Evolutionary conservation across 78 protist species (phyloP).

Genomic region (Salpingoeca rosetta): DNA sequence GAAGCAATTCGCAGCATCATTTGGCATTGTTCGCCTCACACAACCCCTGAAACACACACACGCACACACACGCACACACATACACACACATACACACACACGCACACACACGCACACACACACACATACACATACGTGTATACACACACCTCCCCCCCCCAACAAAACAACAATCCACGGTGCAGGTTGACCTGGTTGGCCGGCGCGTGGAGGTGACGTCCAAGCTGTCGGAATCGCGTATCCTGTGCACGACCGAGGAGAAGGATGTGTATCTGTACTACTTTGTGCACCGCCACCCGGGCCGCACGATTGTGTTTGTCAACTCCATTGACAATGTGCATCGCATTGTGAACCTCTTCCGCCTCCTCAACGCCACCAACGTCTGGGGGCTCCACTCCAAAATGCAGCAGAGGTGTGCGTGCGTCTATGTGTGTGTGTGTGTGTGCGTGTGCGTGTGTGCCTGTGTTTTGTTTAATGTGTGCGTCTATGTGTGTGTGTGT

Average conservation of each 20-base stretch:
- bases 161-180: too few relatives aligned
- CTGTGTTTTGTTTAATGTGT: not conserved
- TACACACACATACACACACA: too few relatives aligned
- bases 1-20: too few relatives aligned
- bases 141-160: too few relatives aligned
- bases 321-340: slow-evolving; percentile 39
- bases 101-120: too few relatives aligned
- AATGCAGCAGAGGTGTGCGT: slow-evolving; percentile 42
- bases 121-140: too few relatives aligned
- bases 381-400: slow-evolving; percentile 43
- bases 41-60: too few relatives aligned
- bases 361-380: too few relatives aligned
- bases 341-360: slow-evolving; percentile 25
- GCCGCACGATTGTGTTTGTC: slow-evolving; percentile 50
- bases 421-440: not conserved
- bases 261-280: slow-evolving; percentile 27
- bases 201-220: too few relatives aligned
- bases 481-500: not conserved
- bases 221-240: not conserved
- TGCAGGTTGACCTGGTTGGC: too few relatives aligned
- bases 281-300: slow-evolving; percentile 17
- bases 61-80: too few relatives aligned
- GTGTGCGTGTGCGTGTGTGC: not conserved
- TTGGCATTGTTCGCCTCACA: too few relatives aligned
- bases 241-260: slow-evolving; percentile 9